Conservation (phyloP, 192 early-diverging fungal species). For the Coemansia sp. region DNA sequence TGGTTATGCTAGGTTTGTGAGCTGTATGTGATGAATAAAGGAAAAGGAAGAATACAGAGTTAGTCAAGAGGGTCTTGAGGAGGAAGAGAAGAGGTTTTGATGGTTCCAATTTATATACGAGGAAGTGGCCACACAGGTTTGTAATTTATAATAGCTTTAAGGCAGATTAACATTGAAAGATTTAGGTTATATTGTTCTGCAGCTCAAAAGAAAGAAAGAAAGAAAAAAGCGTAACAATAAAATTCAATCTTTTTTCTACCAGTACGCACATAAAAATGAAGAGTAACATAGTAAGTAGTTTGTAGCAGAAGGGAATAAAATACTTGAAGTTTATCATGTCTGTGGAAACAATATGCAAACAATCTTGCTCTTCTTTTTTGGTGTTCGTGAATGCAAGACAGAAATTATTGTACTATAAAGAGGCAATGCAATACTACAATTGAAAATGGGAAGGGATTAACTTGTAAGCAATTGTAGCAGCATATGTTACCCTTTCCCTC, state of each 20-base stretch:
- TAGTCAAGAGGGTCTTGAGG: background rate
- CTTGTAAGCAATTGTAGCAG: background rate
- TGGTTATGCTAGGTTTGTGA: background rate
- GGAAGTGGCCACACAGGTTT: background rate
- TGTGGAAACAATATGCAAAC: background rate
- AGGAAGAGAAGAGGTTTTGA: background rate
- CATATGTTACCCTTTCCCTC: background rate
- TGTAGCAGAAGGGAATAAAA: too few species aligned
- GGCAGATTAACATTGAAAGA: background rate
- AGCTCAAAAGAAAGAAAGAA: background rate
- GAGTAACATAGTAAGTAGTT: background rate
- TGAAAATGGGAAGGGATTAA: background rate
- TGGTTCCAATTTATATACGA: background rate
- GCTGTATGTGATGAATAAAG: background rate
- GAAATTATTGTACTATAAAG: conserved; percentile 5
- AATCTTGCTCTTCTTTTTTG: background rate
- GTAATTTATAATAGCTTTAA: background rate
- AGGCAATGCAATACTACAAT: background rate
- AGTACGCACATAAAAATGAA: background rate
- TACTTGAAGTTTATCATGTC: background rate
- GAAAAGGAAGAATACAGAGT: background rate
- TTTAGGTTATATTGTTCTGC: background rate
- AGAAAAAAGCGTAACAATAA: background rate
- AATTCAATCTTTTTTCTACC: background rate
- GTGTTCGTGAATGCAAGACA: background rate